A percentile compares a stretch with the other conserved stretches of the same genome.
phyloP scores from a whole-genome alignment of 2,329 filamentous ascomycete species.

The Teratosphaeria epicoccoides region DNA sequence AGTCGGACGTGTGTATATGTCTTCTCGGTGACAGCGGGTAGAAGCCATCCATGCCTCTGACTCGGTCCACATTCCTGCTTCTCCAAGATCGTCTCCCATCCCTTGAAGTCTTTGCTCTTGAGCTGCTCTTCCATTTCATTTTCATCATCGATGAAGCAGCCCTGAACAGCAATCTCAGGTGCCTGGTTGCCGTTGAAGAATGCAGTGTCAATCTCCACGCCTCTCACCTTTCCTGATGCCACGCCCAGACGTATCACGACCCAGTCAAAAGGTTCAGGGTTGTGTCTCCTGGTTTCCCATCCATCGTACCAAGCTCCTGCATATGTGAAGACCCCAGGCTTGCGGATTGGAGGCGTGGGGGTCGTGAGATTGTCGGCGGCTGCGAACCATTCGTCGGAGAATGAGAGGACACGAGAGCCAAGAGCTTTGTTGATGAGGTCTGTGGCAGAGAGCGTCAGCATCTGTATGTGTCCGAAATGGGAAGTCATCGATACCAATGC shows the following conservation, averaged over 20 bases:
- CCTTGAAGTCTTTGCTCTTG: slow-evolving; percentile 27
- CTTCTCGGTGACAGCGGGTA: slow-evolving; percentile 47
- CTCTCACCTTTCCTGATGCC: slow-evolving; percentile 58
- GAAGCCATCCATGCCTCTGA: slow-evolving; percentile 62
- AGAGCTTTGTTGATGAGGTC: slow-evolving; percentile 44
- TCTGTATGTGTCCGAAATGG: not conserved
- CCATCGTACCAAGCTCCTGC: slow-evolving; percentile 55
- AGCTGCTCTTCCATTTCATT: slow-evolving; percentile 49
- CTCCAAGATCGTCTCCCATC: slow-evolving; percentile 62
- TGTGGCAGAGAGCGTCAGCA: slow-evolving; percentile 13
- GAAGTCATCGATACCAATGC: slow-evolving; percentile 35
- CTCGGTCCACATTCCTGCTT: slow-evolving; percentile 63
- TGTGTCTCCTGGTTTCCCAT: slow-evolving; percentile 54
- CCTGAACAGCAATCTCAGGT: slow-evolving; percentile 67
- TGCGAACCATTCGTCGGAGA: slow-evolving; percentile 53
- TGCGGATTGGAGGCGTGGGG: slow-evolving; percentile 44
- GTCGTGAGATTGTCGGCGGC: slow-evolving; percentile 49
- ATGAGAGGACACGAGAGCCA: slow-evolving; percentile 43
- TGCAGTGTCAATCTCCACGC: slow-evolving; percentile 69
- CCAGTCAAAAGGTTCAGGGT: slow-evolving; percentile 48
- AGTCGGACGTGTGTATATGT: slow-evolving; percentile 69
- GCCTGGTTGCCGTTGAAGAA: slow-evolving; percentile 78
- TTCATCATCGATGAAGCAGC: slow-evolving; percentile 55
- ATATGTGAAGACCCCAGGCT: slow-evolving; percentile 48
- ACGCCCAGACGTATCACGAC: slow-evolving; percentile 50